Base-by-base conservation (phyloP, 1,284 basidiomycete species). In the Agaricales sp. region DNA sequence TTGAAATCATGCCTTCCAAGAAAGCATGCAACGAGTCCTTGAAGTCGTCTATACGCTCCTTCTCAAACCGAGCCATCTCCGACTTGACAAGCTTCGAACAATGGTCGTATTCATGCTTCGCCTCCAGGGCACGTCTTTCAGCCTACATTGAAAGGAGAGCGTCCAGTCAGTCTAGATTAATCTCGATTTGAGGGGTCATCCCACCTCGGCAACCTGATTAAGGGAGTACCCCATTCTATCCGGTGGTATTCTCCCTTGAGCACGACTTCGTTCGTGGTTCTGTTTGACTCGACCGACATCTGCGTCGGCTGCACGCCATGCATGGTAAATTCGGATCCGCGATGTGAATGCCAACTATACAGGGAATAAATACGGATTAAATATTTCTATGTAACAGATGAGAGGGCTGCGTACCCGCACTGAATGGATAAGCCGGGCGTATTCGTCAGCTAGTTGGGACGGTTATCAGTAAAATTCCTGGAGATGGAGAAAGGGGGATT, bases 1-100 rank as follows among this genome's bases (percentile, higher is more conserved):
- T 69, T 21, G 71, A 63, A 46, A 92, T 84, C 82, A 93, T 87
- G 8, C 87, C 87, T 46, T 87, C 83, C 51, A 94, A 65, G 65
- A 90, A 92, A 1, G 71, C 71, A 58, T 87, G 85, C 51, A 95
- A 63, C 1, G 82, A 74, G 25, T 74, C 69, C 61, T 90, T 92
- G 63, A 95, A 91, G 60, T 95, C 92, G 44, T 90, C 82, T 23
- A 98, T 80, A 43, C 93, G 80, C 65, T 97, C 94, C 59, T 83
- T 77, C 67, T 99, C 95, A 61, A 99, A 97, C 25, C 93, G 73
- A n/a, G 81, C 82, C 59, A 96, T 83, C 67, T 99, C 96, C 2
- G 76, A 68, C 67, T 98, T 98, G 59, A 93, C 85, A 21, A 96
- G 70, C 55, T 83, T 83, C 22, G 91, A 87, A 3, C 89, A 85